phyloP scores from a whole-genome alignment of 2,329 filamentous ascomycete species.

The Curvularia lunata region DNA sequence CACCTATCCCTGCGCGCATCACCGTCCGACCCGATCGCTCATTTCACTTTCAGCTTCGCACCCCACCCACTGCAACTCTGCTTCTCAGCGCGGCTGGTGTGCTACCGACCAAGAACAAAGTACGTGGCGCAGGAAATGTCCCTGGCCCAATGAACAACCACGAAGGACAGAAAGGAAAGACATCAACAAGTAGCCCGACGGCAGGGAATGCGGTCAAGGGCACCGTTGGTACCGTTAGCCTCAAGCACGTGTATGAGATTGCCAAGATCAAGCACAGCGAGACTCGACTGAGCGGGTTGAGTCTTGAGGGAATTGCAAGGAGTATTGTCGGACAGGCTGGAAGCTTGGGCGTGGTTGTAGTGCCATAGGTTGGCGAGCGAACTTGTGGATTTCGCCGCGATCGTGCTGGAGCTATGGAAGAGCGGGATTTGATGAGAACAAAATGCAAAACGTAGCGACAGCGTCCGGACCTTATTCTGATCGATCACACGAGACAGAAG shows the following conservation, averaged over 20 bases:
- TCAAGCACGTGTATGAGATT: slow-evolving; percentile 98
- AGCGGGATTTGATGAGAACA: neutral
- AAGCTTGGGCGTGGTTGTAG: slow-evolving; percentile 58
- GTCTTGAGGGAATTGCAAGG: slow-evolving; percentile 78
- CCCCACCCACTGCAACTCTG: slow-evolving; percentile 90
- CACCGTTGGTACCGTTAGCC: slow-evolving; percentile 79
- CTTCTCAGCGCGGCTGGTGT: slow-evolving; percentile 83
- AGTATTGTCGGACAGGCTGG: slow-evolving; percentile 68
- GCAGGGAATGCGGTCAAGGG: slow-evolving; percentile 71
- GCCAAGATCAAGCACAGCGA: slow-evolving; percentile 84
- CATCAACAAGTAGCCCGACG: slow-evolving; percentile 40
- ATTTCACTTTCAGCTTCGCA: slow-evolving; percentile 92
- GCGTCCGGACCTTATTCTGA: neutral
- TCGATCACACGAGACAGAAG: neutral
- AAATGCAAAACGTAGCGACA: neutral
- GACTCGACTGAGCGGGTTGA: slow-evolving; percentile 67
- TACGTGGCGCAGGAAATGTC: slow-evolving; percentile 70
- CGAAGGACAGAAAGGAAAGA: slow-evolving; percentile 48
- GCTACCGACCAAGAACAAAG: slow-evolving; percentile 74
- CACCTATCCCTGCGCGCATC: slow-evolving; percentile 87
- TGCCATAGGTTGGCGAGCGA: slow-evolving; percentile 46
- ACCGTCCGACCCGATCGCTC: slow-evolving; percentile 91
- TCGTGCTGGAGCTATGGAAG: neutral
- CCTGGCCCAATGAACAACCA: slow-evolving; percentile 54
- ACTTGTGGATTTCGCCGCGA: neutral